Conservation (phyloP, 805 yeast genomes). For the Cyberlindnera sargentensis region DNA sequence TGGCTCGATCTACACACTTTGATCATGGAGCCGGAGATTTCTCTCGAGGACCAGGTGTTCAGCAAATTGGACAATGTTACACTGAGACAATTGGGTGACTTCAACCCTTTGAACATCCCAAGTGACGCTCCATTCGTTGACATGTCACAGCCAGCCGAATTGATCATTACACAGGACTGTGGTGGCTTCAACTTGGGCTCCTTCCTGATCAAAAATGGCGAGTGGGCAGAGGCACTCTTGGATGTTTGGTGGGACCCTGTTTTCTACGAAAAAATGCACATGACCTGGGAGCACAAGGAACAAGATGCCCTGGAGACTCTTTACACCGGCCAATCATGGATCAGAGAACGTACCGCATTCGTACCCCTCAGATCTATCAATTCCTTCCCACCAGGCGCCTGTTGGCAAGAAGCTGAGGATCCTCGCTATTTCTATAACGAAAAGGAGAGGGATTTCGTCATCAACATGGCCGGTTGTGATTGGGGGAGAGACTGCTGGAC, state of each 20-base stretch:
- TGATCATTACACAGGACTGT: constrained; percentile 35
- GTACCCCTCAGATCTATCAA: constrained; percentile 32
- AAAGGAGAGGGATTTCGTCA: constrained; percentile 30
- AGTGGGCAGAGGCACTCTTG: constrained; percentile 32
- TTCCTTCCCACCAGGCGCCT: constrained; percentile 32
- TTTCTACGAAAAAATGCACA: constrained; percentile 33
- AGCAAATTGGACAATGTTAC: constrained; percentile 23
- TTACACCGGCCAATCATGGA: constrained; percentile 31
- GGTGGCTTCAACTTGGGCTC: constrained; percentile 36
- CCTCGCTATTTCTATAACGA: constrained; percentile 30
- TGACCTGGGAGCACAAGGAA: constrained; percentile 31
- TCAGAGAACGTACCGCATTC: constrained; percentile 32
- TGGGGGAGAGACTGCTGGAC: constrained; percentile 33
- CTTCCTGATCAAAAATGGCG: constrained; percentile 31
- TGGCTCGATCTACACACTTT: constrained; percentile 33
- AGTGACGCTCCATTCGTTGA: constrained; percentile 25
- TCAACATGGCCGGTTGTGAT: constrained; percentile 35
- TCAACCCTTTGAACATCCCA: constrained; percentile 29
- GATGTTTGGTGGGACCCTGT: constrained; percentile 37
- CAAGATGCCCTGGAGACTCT: constrained; percentile 32
- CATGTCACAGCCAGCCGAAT: constrained; percentile 28
- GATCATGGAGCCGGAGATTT: constrained; percentile 33
- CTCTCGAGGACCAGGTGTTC: constrained; percentile 30
- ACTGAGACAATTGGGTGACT: constrained; percentile 27
- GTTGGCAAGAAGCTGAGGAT: constrained; percentile 25